Base-by-base conservation (phyloP, 345 rosid species). In the Mallotus nudiflorus region DNA sequence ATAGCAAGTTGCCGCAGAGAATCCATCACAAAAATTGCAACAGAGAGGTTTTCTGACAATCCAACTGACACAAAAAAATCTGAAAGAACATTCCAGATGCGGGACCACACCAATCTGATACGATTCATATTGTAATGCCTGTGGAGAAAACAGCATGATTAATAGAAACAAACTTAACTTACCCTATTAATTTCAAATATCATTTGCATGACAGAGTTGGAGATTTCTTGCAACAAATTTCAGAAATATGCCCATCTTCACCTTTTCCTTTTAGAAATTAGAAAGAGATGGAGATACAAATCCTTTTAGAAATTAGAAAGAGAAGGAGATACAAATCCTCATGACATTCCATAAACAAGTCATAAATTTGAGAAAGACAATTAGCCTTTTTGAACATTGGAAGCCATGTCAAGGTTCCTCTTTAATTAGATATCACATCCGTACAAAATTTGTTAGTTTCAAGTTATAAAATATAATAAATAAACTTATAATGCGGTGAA, bases 51-150 rank as follows among this genome's bases (percentile, higher is more conserved):
- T 79, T 91, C 96, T 12, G 96, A 91, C 85, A 93, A 81, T 71
- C 97, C 98, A 81, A 93, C 98, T 31, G 94, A 87, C 65, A 93
- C 96, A 84, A 93, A 91, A 79, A 93, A 93, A 71, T 89, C 94
- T 28, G 98, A 91, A 44, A 93, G 96, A 79, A 89, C 93, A 85
- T 78, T 88, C 98, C 98, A 93, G 79, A 91, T 91, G 72, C 91
- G 91, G 42, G 97, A 85, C 98, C 98, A 93, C 71, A 93, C 98
- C 76, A 93, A 81, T 88, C 97, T 87, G 86, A 93, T 93, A 76
- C 94, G 92, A 80, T 88, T 88, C 97, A 91, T 93, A 82, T 93
- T 91, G 82, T 89, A 93, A 83, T 93, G 98, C 87, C 98, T 91
- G 96, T 81, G 78, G 72, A 67, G 64, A 62, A 63, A 77, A 69